Evolutionary conservation across 352 stramenopile genomes (phyloP), one percentile per base, ranked within the genome.

Genomic region (Globisporangium apiculatum): DNA sequence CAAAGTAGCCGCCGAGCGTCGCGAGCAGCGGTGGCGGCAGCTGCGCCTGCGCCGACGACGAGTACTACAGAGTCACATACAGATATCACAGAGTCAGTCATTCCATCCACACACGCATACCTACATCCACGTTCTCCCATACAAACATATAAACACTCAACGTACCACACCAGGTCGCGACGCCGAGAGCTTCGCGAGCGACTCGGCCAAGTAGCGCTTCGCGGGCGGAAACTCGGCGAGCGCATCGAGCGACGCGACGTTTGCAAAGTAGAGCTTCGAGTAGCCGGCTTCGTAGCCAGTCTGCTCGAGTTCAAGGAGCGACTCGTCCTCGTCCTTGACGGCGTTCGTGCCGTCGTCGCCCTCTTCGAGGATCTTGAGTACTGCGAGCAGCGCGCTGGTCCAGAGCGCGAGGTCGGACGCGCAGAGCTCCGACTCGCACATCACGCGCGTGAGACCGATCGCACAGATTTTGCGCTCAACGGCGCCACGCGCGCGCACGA

Each of bases 201-300:
- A 87, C 40, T 87, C 76, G 5, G 73, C 72, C 58, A 92, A 65
- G 51, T 87, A 92, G 47, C 74, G 73, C 48, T 78, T 79, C 46
- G 76, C 60, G 6, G 66, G 54, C 0, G 73, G 65, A 62, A 96
- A 86, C 52, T 96, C 83, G 14, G 76, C 61, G 57, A 98, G 86
- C 36, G 86, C 79, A 70, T 98, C 95, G 52, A 91, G 76, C 0
- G 76, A 64, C 42, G 86, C 77, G 41, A 90, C 78, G 0, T 81
- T 89, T 9, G 94, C 94, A 71, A 97, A 97, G 60, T 96, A 91
- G 15, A 98, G 69, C 58, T 94, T 92, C 12, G 94, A 97, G 71
- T 95, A 98, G 8, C 89, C 89, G 41, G 94, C 86, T 81, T 98
- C 94, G 62, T 98, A 98, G 31, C 87, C 83, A 3, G 86, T 89